Conservation (phyloP, 176 grass and related monocot genomes). For the Lolium rigidum region DNA sequence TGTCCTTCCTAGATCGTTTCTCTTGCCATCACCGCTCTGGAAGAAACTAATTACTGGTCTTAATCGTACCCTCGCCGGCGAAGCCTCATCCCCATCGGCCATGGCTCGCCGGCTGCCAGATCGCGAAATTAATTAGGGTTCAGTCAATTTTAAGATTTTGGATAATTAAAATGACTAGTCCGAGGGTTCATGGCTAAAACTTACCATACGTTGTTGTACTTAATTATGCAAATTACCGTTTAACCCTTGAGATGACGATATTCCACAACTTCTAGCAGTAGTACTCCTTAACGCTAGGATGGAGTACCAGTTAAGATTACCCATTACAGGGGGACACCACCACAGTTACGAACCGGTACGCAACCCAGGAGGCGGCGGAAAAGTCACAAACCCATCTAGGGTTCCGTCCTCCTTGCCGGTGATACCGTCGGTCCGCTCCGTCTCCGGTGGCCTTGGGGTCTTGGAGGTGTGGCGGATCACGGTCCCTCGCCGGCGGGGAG, state of each 20-base stretch:
- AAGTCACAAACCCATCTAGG: too few species aligned
- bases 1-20: not conserved
- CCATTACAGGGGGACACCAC: too few species aligned
- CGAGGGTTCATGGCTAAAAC: not conserved
- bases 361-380: too few species aligned
- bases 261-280: not conserved
- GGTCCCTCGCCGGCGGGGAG: too few species aligned
- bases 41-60: not conserved
- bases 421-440: too few species aligned
- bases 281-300: not conserved
- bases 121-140: not conserved
- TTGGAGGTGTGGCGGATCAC: too few species aligned
- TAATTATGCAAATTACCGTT: not conserved
- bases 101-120: not conserved
- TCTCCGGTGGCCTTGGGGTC: too few species aligned
- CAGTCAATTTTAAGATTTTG: not conserved
- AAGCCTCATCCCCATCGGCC: not conserved
- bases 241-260: not conserved
- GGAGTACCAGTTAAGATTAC: not conserved
- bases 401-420: too few species aligned
- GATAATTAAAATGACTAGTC: too few species aligned
- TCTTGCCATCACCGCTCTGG: not conserved
- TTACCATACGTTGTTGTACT: not conserved
- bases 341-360: too few species aligned
- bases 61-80: too few species aligned